Base-by-base conservation (phyloP, 305 asterid genomes). In the Solanum hybrid region DNA sequence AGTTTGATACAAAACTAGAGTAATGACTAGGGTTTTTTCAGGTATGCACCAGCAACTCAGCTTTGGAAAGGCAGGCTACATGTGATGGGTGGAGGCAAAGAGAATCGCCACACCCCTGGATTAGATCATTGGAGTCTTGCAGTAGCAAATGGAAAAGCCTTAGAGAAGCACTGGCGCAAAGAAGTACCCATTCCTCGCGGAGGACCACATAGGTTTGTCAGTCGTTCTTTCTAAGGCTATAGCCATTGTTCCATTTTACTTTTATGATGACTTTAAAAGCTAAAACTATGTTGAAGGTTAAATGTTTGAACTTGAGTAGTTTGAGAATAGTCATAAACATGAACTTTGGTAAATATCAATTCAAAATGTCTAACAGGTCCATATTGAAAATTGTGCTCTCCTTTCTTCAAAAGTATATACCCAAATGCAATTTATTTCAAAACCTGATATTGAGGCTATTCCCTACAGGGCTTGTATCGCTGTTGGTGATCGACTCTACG, bases 11-110 rank as follows among this genome's bases (percentile, higher is more conserved):
- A 73, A 88, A 89, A 7, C 77, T 73, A 77, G 57, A n/a, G 85
- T 14, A 12, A 36, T 38, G 34, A 81, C 73, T 87, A 20, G 70
- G 17, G 39, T 38, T 26, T 87, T 75, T 90, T 92, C 94, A 96
- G 98, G 95, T 95, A 96, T 95, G 98, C 98, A 90, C 96, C 98
- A 39, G 97, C 98, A 90, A 95, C 98, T 82, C 97, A 95, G 92
- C 86, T 95, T 83, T 95, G 98, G 98, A 96, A 84, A 90, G 98
- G 97, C 76, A 93, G 97, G 88, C 95, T 96, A 88, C 98, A 95
- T 89, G 98, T 94, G 76, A 95, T 96, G 95, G 97, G 97, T 80
- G 98, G 98, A 57, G 94, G 98, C 94, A 95, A 95, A 92, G 98
- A 95, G 93, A 94, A 95, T 92, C 96, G 98, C 27, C 95, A 95